Percentiles rank a stretch among this genome's conserved stretches.
phyloP scores from a whole-genome alignment of 2,329 filamentous ascomycete genomes.

The Diatrype stigma region DNA sequence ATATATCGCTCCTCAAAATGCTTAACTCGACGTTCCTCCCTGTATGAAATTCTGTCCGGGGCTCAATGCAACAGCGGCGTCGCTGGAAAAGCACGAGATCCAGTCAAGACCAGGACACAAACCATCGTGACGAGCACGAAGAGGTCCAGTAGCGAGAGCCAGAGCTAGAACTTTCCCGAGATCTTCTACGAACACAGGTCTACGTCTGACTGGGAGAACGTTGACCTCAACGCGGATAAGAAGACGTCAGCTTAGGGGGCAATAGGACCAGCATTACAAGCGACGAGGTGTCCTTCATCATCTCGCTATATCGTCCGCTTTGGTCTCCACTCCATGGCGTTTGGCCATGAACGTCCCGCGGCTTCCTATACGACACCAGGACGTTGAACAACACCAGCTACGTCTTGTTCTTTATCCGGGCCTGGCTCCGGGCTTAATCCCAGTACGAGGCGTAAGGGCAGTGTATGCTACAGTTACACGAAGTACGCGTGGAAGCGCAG shows the following conservation, averaged over 20 bases:
- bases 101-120: background rate
- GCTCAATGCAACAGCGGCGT: background rate
- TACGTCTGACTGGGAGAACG: slow-evolving; percentile 1
- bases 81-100: background rate
- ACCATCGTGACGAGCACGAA: slow-evolving; percentile 1
- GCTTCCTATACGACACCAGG: background rate
- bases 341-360: background rate
- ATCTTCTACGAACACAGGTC: background rate
- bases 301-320: background rate
- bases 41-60: too few species aligned
- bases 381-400: slow-evolving; percentile 1
- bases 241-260: slow-evolving; percentile 2
- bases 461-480: background rate
- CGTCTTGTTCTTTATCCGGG: background rate
- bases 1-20: too few species aligned
- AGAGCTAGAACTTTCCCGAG: slow-evolving; percentile 1
- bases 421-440: too few species aligned
- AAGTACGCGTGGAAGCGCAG: background rate
- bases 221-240: slow-evolving; percentile 1
- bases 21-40: too few species aligned
- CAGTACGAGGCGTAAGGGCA: background rate
- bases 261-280: slow-evolving; percentile 1
- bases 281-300: slow-evolving; percentile 2
- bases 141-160: background rate
- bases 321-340: background rate